Percentiles rank a stretch among this genome's conserved stretches.
Evolutionary conservation across 805 yeast species (phyloP).

Genomic region (Scheffersomyces ergatensis): DNA sequence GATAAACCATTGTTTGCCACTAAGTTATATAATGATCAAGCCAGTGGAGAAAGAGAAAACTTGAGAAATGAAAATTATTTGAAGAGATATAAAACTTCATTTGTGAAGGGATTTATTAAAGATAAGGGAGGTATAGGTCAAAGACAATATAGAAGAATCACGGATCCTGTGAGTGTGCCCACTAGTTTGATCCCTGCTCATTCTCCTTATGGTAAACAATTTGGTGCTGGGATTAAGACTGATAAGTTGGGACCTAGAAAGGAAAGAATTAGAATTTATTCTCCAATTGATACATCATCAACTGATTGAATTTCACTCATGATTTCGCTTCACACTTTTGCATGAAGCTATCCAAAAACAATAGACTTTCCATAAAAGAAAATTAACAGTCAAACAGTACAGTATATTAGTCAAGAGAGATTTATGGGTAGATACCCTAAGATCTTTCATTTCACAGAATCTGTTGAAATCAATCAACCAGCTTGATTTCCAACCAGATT

Average conservation of each 20-base stretch:
- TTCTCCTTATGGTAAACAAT: conserved; percentile 39
- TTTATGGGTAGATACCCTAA: no score
- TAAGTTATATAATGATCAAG: conserved; percentile 32
- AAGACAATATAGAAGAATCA: conserved; percentile 34
- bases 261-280: conserved; percentile 38
- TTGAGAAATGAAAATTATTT: conserved; percentile 36
- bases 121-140: conserved; percentile 48
- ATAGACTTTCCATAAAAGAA: no score
- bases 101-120: conserved; percentile 38
- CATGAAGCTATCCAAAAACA: no score
- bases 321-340: no score
- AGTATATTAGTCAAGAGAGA: no score
- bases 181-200: conserved; percentile 37
- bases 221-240: conserved; percentile 44
- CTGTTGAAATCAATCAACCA: no score
- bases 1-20: conserved; percentile 38
- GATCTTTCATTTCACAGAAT: no score
- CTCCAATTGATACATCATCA: conserved; percentile 22
- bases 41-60: conserved; percentile 26
- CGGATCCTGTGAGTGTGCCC: conserved; percentile 23
- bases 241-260: conserved; percentile 44
- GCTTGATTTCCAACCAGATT: no score
- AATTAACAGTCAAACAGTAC: no score
- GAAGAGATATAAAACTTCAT: conserved; percentile 40
- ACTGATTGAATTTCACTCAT: background rate